phyloP scores from a whole-genome alignment of 805 yeast species.

The Wickerhamomyces canadensis region DNA sequence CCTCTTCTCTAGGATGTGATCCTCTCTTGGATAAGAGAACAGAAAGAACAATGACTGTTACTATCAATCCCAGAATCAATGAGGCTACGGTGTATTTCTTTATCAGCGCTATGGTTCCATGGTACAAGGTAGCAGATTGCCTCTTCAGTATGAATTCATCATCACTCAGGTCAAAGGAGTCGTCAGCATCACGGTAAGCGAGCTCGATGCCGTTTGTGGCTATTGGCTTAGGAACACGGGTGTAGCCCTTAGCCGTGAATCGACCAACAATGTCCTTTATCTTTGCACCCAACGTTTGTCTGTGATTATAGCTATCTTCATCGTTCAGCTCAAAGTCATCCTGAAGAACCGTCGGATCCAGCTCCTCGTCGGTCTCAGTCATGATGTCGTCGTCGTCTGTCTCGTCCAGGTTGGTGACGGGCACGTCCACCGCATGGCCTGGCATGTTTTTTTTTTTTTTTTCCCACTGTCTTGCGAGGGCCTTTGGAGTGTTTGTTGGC shows the following conservation, averaged over 20 bases:
- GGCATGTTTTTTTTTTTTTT: too few species aligned
- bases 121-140: slow-evolving; percentile 7
- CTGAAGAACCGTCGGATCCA: slow-evolving; percentile 17
- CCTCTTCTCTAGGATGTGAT: not conserved
- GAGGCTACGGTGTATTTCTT: slow-evolving; percentile 7
- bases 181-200: slow-evolving; percentile 11
- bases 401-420: slow-evolving; percentile 49
- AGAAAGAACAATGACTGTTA: slow-evolving; percentile 15
- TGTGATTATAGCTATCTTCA: slow-evolving; percentile 2
- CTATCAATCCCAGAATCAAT: slow-evolving; percentile 6
- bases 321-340: slow-evolving; percentile 22
- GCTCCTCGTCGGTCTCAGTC: slow-evolving; percentile 13
- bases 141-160: slow-evolving; percentile 22
- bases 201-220: slow-evolving; percentile 21
- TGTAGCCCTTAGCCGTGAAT: slow-evolving; percentile 10
- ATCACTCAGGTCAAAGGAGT: slow-evolving; percentile 24
- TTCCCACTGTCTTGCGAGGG: too few species aligned
- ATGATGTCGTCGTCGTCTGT: slow-evolving; percentile 30
- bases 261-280: slow-evolving; percentile 6
- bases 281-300: slow-evolving; percentile 7
- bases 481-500: too few species aligned
- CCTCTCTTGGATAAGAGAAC: slow-evolving; percentile 12
- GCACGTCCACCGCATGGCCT: slow-evolving; percentile 42
- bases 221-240: slow-evolving; percentile 9
- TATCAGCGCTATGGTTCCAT: not conserved